Evolutionary conservation across 805 yeast genomes (phyloP), one percentile per base, ranked within the genome.

Genomic region (Yarrowia divulgata): DNA sequence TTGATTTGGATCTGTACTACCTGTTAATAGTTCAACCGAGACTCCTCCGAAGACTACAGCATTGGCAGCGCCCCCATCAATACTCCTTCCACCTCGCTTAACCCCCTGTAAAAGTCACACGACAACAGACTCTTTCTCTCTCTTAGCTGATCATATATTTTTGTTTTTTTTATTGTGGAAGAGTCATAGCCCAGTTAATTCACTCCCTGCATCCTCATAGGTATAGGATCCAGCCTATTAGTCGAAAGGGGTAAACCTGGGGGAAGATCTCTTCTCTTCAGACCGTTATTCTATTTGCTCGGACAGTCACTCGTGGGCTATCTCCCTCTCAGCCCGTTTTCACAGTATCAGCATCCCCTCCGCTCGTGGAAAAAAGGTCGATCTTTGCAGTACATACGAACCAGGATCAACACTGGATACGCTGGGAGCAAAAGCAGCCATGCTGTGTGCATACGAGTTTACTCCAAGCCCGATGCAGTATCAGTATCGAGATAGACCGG

Each of bases 401-500:
- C 18, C 58, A 37, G 42, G 58, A 37, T 54, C 43, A 8, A 19
- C 58, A 19, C 7, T 16, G 58, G 14, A 54, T 54, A 54, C 58
- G 58, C 34, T 3, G 23, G 13, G 14, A 2, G 39, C 16, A 35
- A 52, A 52, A 35, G 57, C 58, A 54, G 58, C 43, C 58, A 54
- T 35, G 35, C 57, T 50, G n/a, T n/a, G n/a, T n/a, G 40, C 8
- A 18, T 13, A 8, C 62, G 23, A 23, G 29, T 23, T 23, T 23
- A 4, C 29, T 23, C 29, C 4, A 23, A 23, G 29, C 29, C 4
- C 29, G 29, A 23, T 2, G 29, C 29, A 23, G 29, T 23, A 23
- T 23, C 29, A 23, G 4, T 23, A 23, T 23, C 29, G 3, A 23
- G 29, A 23, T 23, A 23, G 29, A 23, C 29, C 29, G 3, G 29